Evolutionary conservation across 805 yeast species (phyloP).

Genomic region (Myxozyma melibiosi): DNA sequence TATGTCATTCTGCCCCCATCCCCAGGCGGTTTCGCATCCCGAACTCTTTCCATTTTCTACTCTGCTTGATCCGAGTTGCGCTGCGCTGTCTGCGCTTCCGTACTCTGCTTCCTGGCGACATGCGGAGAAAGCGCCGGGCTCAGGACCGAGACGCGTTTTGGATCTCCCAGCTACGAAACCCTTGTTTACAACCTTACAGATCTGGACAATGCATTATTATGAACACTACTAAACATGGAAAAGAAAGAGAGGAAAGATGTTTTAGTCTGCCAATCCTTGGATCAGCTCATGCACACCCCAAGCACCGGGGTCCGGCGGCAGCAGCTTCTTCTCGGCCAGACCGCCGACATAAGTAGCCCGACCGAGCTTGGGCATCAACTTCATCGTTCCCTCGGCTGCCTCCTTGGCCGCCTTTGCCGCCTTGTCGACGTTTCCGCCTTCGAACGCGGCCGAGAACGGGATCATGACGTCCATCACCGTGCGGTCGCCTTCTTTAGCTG

Average conservation of each 20-base stretch:
- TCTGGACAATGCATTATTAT: background rate
- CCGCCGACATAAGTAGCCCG: slow-evolving; percentile 79
- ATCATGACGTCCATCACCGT: slow-evolving; percentile 86
- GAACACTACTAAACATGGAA: background rate
- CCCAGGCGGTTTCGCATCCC: too few relatives aligned
- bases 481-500: slow-evolving; percentile 85
- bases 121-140: slow-evolving; percentile 3
- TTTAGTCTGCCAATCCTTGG: slow-evolving; percentile 44
- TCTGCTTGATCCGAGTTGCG: too few relatives aligned
- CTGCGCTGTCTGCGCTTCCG: too few relatives aligned
- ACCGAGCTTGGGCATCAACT: slow-evolving; percentile 83
- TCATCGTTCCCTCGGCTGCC: slow-evolving; percentile 77
- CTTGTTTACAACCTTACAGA: background rate
- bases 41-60: too few relatives aligned
- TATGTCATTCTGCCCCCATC: too few relatives aligned
- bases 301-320: slow-evolving; percentile 91
- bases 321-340: slow-evolving; percentile 39
- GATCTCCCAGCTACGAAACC: background rate
- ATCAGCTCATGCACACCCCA: slow-evolving; percentile 71
- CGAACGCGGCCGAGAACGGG: slow-evolving; percentile 74
- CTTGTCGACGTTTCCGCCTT: slow-evolving; percentile 42
- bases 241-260: too few relatives aligned
- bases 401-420: slow-evolving; percentile 74
- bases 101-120: background rate
- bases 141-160: background rate